Percentiles rank a stretch among this genome's conserved stretches.
phyloP scores from a whole-genome alignment of 2,329 filamentous ascomycete species.

The Fonsecaea erecta region DNA sequence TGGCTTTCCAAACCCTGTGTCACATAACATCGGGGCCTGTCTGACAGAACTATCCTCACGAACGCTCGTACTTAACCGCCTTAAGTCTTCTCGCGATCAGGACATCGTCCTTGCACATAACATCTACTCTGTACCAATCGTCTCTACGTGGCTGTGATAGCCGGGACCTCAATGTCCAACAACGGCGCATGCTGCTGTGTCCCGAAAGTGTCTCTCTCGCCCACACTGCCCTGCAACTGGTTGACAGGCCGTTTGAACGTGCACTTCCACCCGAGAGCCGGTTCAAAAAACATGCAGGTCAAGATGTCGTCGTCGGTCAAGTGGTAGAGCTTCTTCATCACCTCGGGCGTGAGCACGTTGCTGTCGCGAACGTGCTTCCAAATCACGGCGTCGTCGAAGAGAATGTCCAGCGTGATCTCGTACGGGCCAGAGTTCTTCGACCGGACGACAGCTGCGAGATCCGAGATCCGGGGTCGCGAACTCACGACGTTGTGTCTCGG shows the following conservation, averaged over 20 bases:
- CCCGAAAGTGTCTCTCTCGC: constrained; percentile 47
- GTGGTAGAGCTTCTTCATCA: constrained; percentile 38
- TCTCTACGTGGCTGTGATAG: neutral
- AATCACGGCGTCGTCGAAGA: constrained; percentile 47
- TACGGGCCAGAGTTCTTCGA: constrained; percentile 59
- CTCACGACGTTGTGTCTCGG: neutral
- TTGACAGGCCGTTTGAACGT: constrained; percentile 45
- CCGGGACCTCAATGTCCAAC: constrained; percentile 13
- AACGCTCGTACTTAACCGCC: no score
- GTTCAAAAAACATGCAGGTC: constrained; percentile 49
- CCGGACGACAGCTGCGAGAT: constrained; percentile 50
- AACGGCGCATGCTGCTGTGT: constrained; percentile 48
- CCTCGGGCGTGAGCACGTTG: constrained; percentile 42
- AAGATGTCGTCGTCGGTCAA: constrained; percentile 39
- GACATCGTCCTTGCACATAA: no score
- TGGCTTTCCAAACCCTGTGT: no score
- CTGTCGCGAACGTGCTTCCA: constrained; percentile 46
- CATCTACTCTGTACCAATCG: neutral
- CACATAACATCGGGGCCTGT: no score
- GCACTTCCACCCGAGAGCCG: constrained; percentile 54
- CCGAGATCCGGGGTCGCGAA: constrained; percentile 17
- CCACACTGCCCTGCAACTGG: constrained; percentile 37
- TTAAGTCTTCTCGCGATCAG: no score
- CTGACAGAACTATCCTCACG: no score
- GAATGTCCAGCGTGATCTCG: constrained; percentile 59